These are phyloP conservation scores for Angomonas deanei DNA, from an alignment of 208 protist genomes.

Conservation along the genomic window DNA sequence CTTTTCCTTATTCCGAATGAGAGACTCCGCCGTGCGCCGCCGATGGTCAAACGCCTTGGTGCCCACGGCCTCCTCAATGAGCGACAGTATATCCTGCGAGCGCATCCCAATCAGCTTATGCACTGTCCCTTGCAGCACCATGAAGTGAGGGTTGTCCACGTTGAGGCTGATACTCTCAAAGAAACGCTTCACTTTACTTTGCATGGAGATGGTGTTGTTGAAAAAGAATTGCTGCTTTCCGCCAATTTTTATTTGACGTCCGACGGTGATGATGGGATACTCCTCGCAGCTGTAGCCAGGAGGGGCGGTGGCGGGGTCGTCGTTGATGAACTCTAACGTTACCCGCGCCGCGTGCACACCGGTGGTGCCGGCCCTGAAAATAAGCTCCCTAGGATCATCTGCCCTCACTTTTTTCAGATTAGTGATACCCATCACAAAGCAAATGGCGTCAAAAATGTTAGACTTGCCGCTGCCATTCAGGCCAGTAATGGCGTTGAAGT, in stretches of 20 bases:
- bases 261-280: constrained; percentile 96
- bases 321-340: constrained; percentile 99
- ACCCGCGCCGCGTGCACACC: constrained; percentile 99
- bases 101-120: constrained; percentile 99
- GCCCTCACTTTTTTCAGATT: constrained; percentile 98
- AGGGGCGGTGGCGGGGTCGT: constrained; percentile 92
- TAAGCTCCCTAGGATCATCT: constrained; percentile 95
- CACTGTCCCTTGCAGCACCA: constrained; percentile 99
- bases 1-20: constrained; percentile 98
- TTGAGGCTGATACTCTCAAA: constrained; percentile 99
- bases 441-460: constrained; percentile 99
- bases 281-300: constrained; percentile 97
- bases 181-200: constrained; percentile 97
- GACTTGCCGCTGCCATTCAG: constrained; percentile 99
- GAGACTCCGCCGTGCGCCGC: constrained; percentile 93
- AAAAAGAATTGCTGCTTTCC: constrained; percentile 99
- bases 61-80: constrained; percentile 99
- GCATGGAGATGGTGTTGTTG: constrained; percentile 96
- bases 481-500: constrained; percentile 99
- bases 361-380: constrained; percentile 99
- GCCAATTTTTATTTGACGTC: constrained; percentile 95
- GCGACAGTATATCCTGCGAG: constrained; percentile 96
- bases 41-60: constrained; percentile 99
- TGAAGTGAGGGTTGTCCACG: constrained; percentile 99
- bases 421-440: constrained; percentile 99